Conservation (phyloP, 2,329 filamentous ascomycete species). For the Nemania sp. region DNA sequence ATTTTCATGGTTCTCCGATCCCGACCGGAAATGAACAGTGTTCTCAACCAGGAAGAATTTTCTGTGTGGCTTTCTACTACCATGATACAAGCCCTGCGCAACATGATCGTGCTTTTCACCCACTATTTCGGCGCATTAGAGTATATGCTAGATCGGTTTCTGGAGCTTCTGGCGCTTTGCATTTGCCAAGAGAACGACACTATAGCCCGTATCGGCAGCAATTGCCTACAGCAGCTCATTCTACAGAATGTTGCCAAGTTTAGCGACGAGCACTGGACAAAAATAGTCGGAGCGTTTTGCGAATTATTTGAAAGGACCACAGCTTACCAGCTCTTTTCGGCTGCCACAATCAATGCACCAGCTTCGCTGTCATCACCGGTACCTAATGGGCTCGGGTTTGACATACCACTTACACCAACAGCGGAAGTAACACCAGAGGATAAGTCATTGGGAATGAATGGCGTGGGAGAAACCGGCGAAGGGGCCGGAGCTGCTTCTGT, state of each 20-base stretch:
- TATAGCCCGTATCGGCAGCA: constrained; percentile 96
- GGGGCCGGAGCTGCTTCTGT: constrained; percentile 52
- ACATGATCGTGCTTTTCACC: constrained; percentile 98
- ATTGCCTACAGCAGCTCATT: constrained; percentile 96
- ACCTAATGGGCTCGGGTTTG: constrained; percentile 65
- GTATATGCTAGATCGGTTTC: constrained; percentile 97
- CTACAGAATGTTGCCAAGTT: constrained; percentile 97
- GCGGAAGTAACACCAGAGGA: constrained; percentile 59
- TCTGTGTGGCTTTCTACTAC: constrained; percentile 99
- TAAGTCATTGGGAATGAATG: constrained; percentile 72
- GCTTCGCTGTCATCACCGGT: constrained; percentile 63
- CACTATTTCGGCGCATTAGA: constrained; percentile 97
- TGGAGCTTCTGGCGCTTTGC: constrained; percentile 92
- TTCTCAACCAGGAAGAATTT: constrained; percentile 93
- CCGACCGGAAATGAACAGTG: constrained; percentile 95
- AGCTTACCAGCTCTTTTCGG: constrained; percentile 93
- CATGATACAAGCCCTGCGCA: constrained; percentile 97
- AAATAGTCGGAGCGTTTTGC: constrained; percentile 95
- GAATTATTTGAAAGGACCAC: constrained; percentile 95
- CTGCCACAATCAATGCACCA: constrained; percentile 69
- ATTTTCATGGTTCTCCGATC: constrained; percentile 99
- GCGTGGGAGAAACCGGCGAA: constrained; percentile 58
- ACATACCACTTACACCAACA: constrained; percentile 57
- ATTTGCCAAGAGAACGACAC: constrained; percentile 99
- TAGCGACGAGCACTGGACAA: constrained; percentile 85